Evolutionary conservation across 257 asterid genomes (phyloP), one percentile per base, ranked within the genome.

Genomic region (Osmanthus fragrans): DNA sequence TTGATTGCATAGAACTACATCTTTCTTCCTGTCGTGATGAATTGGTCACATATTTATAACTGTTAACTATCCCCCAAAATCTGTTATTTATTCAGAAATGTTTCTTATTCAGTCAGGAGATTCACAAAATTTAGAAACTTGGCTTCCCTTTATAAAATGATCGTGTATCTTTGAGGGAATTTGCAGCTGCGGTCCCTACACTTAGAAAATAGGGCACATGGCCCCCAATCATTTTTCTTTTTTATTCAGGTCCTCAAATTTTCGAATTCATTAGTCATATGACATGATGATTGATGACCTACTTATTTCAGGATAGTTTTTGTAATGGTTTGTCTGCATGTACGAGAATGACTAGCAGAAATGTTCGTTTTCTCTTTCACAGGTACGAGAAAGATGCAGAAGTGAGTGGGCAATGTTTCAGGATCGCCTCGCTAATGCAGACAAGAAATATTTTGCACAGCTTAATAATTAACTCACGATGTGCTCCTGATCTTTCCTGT

Each of bases 371-470:
- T 60, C 79, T 63, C 12, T 74, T 63, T 78, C n/a, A 54, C 58
- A 95, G 99, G 99, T 96, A 65, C 87, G 99, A 72, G 98, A 92
- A 77, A 89, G 99, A 83, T 95, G 99, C 94, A 91, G 88, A 81
- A 79, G 80, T 0, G 99, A 95, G 83, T 95, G 99, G 99, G 97
- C 90, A 1, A 92, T 89, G 79, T 95, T 95, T 79, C 99, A 95
- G 80, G 98, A 93, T 82, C 97, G 99, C 60, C 92, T 95, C 19
- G 85, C 97, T 7, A 89, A 80, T 72, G 99, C 99, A 12, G 98
- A 95, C 88, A 90, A 95, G 85, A 73, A 83, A 15, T 93, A 93
- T 76, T 86, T 89, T 81, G 87, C 96, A 65, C 89, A 88, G 86
- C 80, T 80, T 81, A 83, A 82, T 65, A 80, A 84, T 81, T 81